phyloP scores from a whole-genome alignment of 169 alveolate species.

The Ichthyophthirius multifiliis region DNA sequence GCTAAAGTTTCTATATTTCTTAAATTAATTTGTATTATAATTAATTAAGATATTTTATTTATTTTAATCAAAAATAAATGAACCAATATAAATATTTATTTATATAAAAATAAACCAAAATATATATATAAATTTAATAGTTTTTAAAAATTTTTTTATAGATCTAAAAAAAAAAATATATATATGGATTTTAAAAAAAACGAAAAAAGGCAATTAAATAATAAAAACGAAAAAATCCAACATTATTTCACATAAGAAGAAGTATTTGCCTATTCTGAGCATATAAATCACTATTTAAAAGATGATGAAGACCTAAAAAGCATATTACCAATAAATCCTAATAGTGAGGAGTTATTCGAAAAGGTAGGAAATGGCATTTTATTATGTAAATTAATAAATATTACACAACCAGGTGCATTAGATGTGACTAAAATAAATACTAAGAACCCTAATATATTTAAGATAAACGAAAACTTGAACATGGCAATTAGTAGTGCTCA shows the following conservation, averaged over 20 bases:
- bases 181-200: too few relatives aligned
- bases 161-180: too few relatives aligned
- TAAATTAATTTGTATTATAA: too few relatives aligned
- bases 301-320: constrained; percentile 63
- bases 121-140: too few relatives aligned
- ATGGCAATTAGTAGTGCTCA: constrained; percentile 74
- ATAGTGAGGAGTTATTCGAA: constrained; percentile 63
- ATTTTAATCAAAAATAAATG: too few relatives aligned
- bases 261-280: constrained; percentile 61
- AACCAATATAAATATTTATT: too few relatives aligned
- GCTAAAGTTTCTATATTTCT: too few relatives aligned
- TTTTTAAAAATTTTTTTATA: too few relatives aligned
- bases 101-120: too few relatives aligned
- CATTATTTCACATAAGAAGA: constrained; percentile 79
- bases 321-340: constrained; percentile 74
- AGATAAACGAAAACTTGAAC: constrained; percentile 76
- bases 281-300: constrained; percentile 55
- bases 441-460: constrained; percentile 62
- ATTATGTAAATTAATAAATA: constrained; percentile 58
- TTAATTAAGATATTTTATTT: too few relatives aligned
- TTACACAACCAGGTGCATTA: constrained; percentile 70
- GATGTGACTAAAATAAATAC: constrained; percentile 72
- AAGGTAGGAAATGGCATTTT: constrained; percentile 73
- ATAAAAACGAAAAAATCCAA: too few relatives aligned
- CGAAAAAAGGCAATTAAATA: too few relatives aligned